Base-by-base conservation (phyloP, 2,329 filamentous ascomycete species). In the Pseudocercospora musae region DNA sequence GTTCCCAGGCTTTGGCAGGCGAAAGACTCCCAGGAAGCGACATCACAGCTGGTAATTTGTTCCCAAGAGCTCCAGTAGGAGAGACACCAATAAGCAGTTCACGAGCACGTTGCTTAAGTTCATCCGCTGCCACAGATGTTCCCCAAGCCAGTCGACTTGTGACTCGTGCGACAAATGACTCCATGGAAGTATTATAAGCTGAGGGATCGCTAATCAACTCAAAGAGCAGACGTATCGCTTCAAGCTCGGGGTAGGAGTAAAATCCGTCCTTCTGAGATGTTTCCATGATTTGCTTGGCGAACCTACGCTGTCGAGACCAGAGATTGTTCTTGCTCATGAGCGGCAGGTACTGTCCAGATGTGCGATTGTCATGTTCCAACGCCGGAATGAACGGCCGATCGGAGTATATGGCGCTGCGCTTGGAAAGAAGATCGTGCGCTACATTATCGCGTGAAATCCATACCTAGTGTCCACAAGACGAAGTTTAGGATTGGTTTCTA, bases 121-220 rank as follows among this genome's bases (percentile, higher is more conserved):
- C 79, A 44, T 80, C 78, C 31, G 77, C 78, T 8, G 75, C 76
- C 57, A 77, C 74, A 55, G 76, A 73, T 58, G 77, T 78, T 9
- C 78, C 79, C 78, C 78, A 81, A 15, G 78, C 79, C 8, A 81
- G 71, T 29, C 78, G 75, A 57, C 77, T 78, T n/a, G 78, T 81
- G n/a, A 81, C 76, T 15, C 79, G 74, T 13, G 78, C 73, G 42
- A 80, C 77, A 70, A 77, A 81, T 0, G 78, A 79, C 62, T 81
- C 79, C 42, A 80, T 69, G 1, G 73, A 73, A 59, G 78, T 74
- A 50, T 80, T 79, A 68, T 81, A 81, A 15, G 73, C 68, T 7
- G 73, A 70, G 1, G 79, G 78, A 15, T 79, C 74, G 13, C 77
- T 74, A 63, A 80, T 71, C 1, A 81, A 71, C 64, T 80, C 78